Evolutionary conservation across 768 basidiomycete genomes (phyloP).

Genomic region (Daedaleopsis sinensis): DNA sequence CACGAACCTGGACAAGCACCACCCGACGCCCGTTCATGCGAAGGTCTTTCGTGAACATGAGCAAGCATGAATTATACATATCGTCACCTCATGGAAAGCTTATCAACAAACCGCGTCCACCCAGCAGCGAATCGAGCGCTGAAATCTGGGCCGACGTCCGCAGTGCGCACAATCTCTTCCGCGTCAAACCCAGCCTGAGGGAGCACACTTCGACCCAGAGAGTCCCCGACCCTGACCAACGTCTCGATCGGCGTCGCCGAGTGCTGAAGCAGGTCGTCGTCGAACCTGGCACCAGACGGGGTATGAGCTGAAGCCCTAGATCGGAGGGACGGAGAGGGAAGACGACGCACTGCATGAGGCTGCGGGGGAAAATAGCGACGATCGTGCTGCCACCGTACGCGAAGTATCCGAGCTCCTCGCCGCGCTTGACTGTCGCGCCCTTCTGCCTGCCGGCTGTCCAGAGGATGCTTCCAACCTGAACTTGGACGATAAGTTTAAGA

Average conservation of each 20-base stretch:
- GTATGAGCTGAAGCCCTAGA: no score
- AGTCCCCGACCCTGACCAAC: slow-evolving; percentile 53
- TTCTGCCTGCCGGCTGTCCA: slow-evolving; percentile 61
- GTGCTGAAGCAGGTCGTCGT: slow-evolving; percentile 60
- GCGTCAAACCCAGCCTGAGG: background rate
- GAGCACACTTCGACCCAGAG: slow-evolving; percentile 8
- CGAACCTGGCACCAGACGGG: no score
- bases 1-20: no score
- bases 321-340: no score
- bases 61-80: no score
- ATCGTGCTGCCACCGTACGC: slow-evolving; percentile 81
- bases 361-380: slow-evolving; percentile 60
- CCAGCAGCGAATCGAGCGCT: no score
- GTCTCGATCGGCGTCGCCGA: slow-evolving; percentile 65
- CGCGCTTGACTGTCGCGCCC: slow-evolving; percentile 56
- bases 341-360: slow-evolving; percentile 45
- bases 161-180: background rate
- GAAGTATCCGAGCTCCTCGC: slow-evolving; percentile 69
- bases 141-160: background rate
- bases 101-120: no score
- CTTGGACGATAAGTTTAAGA: background rate
- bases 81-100: no score
- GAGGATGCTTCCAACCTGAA: slow-evolving; percentile 59
- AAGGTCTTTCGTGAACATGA: no score
- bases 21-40: no score